Conservation (phyloP, 1,284 basidiomycete genomes). For the Ceratobasidium sp. region DNA sequence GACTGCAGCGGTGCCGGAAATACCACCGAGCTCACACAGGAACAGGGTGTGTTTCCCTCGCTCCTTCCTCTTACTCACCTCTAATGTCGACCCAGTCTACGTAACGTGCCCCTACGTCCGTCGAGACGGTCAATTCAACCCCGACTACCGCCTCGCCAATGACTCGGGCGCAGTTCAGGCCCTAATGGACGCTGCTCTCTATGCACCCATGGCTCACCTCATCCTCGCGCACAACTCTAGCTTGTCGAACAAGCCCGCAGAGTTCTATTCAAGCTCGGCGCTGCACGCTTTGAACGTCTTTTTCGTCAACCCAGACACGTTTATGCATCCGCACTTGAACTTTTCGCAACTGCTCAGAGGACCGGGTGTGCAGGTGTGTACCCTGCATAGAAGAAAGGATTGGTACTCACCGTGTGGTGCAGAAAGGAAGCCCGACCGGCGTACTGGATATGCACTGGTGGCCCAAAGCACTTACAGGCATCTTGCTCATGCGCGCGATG, state of each 20-base stretch:
- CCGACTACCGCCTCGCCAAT: slow-evolving; percentile 54
- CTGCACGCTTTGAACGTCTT: slow-evolving; percentile 37
- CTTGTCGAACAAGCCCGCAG: slow-evolving; percentile 44
- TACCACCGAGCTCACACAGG: slow-evolving; percentile 48
- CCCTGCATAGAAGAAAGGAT: slow-evolving; percentile 48
- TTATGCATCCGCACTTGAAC: slow-evolving; percentile 55
- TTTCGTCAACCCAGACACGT: slow-evolving; percentile 53
- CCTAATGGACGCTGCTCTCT: slow-evolving; percentile 54
- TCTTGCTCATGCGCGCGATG: slow-evolving; percentile 49
- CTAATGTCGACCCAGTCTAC: slow-evolving; percentile 37
- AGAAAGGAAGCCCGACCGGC: slow-evolving; percentile 49
- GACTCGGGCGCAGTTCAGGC: slow-evolving; percentile 52
- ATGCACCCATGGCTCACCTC: slow-evolving; percentile 52
- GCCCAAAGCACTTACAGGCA: slow-evolving; percentile 50
- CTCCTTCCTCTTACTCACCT: not conserved
- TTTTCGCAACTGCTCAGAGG: slow-evolving; percentile 56
- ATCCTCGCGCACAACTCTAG: slow-evolving; percentile 47
- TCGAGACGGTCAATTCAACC: slow-evolving; percentile 55
- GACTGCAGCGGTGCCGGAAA: slow-evolving; percentile 48
- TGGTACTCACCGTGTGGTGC: not conserved
- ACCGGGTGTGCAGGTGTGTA: slow-evolving; percentile 47
- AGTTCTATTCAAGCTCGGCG: slow-evolving; percentile 23
- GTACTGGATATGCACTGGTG: slow-evolving; percentile 51
- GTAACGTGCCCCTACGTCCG: slow-evolving; percentile 51
- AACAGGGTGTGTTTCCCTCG: slow-evolving; percentile 29